Base-by-base conservation (phyloP, 495 filamentous ascomycete genomes). In the Annulohypoxylon nitens region DNA sequence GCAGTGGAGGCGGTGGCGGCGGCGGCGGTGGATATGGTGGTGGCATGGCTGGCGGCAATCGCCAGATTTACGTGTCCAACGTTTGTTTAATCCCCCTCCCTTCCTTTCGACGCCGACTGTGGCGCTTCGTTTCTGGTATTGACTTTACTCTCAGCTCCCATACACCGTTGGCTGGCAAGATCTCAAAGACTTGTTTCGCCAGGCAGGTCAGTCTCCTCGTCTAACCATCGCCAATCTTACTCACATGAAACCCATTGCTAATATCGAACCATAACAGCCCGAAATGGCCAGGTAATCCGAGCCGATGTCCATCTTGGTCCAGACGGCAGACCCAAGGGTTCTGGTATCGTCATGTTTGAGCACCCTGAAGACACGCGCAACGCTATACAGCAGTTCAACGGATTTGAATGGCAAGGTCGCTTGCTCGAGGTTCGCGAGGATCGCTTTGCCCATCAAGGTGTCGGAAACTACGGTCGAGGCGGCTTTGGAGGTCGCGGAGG, bases 101-200 rank as follows among this genome's bases (percentile, higher is more conserved):
- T 71, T 63, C 54, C 68, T 70, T 71, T 59, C 60, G n/a, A 8
- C 59, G 10, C 65, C 54, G 16, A 60, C 69, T 10, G 63, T 43
- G 62, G 64, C 30, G 36, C 59, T 65, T 67, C 78, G 16, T 43
- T 76, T 64, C 64, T 76, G 67, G 68, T 82, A 75, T 80, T 88
- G 60, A 85, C 80, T 67, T 69, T 34, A 55, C 26, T 63, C 76
- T 54, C 84, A 99, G 96, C 93, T 99, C 76, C 96, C 96, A 30
- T 99, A 93, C 86, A 97, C 92, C 59, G 93, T 97, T 76, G 96
- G 97, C 80, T 99, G 96, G 96, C 96, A 99, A 86, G 96, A 99
- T 82, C 83, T 99, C 79, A 99, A 99, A 86, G 96, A 99, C 83
- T 86, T 99, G 73, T 99, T 99, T 88, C 94, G 96, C 77, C 94